Evolutionary conservation across 306 rosid species (phyloP).

Genomic region (Lupinus albus): DNA sequence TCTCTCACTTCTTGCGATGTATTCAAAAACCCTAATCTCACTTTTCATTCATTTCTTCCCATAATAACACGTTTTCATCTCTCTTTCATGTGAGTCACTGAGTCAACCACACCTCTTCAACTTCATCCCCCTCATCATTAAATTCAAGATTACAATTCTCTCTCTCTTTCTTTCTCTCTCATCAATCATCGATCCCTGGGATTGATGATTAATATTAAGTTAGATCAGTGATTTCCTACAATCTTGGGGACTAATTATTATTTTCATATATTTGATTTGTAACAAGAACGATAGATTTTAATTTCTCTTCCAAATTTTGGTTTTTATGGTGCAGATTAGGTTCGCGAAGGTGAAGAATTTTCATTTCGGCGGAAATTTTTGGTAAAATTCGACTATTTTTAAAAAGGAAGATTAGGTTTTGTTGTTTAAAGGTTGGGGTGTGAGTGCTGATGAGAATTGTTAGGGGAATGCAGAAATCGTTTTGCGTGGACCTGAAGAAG

Average conservation of each 20-base stretch:
- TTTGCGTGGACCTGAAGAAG: no score
- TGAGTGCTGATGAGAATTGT: slow-evolving; percentile 99
- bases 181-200: slow-evolving; percentile 35
- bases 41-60: neutral
- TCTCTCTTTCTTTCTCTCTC: neutral
- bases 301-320: slow-evolving; percentile 36
- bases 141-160: neutral
- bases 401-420: slow-evolving; percentile 55
- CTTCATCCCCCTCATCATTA: neutral
- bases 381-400: slow-evolving; percentile 58
- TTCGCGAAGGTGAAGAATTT: slow-evolving; percentile 27
- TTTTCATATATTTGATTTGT: neutral
- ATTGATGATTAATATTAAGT: slow-evolving; percentile 30
- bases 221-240: no score
- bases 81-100: slow-evolving; percentile 44
- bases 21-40: slow-evolving; percentile 45
- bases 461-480: slow-evolving; percentile 99
- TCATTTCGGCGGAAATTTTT: slow-evolving; percentile 25
- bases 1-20: neutral
- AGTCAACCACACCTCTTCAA: slow-evolving; percentile 35
- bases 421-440: slow-evolving; percentile 76
- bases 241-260: no score
- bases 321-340: slow-evolving; percentile 54
- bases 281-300: neutral
- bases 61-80: slow-evolving; percentile 8